Evolutionary conservation across 805 yeast genomes (phyloP).

Genomic region (Sungouiozyma ichnusensis): DNA sequence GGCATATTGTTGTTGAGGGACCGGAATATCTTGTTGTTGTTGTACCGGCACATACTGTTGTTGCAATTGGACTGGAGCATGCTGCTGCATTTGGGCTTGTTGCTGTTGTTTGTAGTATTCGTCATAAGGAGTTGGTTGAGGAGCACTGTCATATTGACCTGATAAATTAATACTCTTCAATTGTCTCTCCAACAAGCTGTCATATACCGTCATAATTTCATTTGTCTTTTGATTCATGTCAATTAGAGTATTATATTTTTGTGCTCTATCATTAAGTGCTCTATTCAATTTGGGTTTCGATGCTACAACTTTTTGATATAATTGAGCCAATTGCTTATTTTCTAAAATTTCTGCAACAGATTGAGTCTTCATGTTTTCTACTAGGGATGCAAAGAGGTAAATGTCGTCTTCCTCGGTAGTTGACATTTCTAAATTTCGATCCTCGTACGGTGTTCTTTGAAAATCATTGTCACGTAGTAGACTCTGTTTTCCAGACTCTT

Average conservation of each 20-base stretch:
- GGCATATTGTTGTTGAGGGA: too few relatives aligned
- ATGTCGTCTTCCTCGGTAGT: conserved; percentile 61
- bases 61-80: conserved; percentile 5
- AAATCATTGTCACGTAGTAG: conserved; percentile 18
- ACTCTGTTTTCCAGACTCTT: conserved; percentile 45
- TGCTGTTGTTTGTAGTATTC: conserved; percentile 6
- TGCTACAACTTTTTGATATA: conserved; percentile 48
- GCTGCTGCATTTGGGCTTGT: conserved; percentile 2
- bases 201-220: conserved; percentile 67
- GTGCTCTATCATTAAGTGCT: conserved; percentile 45
- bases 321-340: conserved; percentile 24
- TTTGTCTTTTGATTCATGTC: conserved; percentile 72
- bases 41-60: conserved; percentile 3
- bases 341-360: conserved; percentile 33
- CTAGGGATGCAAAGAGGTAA: conserved; percentile 55
- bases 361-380: conserved; percentile 41
- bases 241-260: conserved; percentile 53
- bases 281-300: conserved; percentile 61
- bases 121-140: conserved; percentile 20
- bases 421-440: conserved; percentile 31
- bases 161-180: conserved; percentile 31
- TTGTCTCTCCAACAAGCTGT: conserved; percentile 54
- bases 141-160: conserved; percentile 22
- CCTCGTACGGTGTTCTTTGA: conserved; percentile 6
- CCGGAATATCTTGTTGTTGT: neutral